Evolutionary conservation across 495 filamentous ascomycete genomes (phyloP), one percentile per base, ranked within the genome.

Genomic region (Daldinia caldariorum): DNA sequence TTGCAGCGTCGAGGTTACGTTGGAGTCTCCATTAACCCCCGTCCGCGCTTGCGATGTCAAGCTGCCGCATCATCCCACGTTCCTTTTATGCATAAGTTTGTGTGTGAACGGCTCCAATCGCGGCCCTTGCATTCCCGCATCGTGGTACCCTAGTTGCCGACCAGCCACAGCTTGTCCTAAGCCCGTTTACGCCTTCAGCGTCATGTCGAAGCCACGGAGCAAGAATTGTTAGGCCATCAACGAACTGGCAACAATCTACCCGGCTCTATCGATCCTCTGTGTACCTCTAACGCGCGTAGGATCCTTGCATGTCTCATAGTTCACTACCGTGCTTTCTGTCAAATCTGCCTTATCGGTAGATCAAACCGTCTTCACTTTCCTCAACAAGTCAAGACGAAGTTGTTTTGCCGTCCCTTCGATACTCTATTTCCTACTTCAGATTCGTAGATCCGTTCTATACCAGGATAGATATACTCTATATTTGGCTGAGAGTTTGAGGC

Each of bases 91-190:
- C 68, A 66, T 66, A 62, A 71, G 50, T 63, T 45, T 50, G 45
- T 67, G 32, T 51, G 41, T 38, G 41, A 45, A 70, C 58, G 62
- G 61, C 58, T 71, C 68, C 20, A 37, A 58, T 26, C 20, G 54
- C 47, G 69, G 63, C 53, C 69, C 69, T 67, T 67, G 69, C 69
- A 71, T 71, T 35, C 26, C 68, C 63, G 62, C 32, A 62, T 71
- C 68, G 68, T 71, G 68, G 68, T 13, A 61, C 58, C 62, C 68
- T 50, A 31, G 68, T 47, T 51, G 26, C 53, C 62, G 62, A 26
- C 50, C 47, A 70, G 32, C 45, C 45, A 60, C 61, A 45, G 61
- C n/a, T 37, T 39, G 10, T 14, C 14, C n/a, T 41, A 41, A 41
- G 26, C 38, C 38, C 13, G 38, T 41, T 41, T 14, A 41, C 43